Conservation (phyloP, 495 filamentous ascomycete species). For the Penicillium goetzii region DNA sequence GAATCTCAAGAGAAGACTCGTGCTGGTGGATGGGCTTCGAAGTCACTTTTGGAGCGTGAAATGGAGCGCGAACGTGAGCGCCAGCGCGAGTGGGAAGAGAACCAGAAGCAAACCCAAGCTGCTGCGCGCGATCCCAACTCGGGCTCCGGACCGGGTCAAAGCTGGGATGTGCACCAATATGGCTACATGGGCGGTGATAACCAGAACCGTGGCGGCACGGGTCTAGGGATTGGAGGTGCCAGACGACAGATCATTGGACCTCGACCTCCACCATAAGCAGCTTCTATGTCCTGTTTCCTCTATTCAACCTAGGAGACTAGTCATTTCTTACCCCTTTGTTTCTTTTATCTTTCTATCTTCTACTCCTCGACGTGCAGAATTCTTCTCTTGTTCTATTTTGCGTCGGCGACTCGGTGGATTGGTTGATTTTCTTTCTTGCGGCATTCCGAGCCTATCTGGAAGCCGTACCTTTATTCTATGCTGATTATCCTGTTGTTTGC, state of each 20-base stretch:
- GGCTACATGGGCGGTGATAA: constrained; percentile 84
- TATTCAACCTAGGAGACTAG: constrained; percentile 14
- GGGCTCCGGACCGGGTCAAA: constrained; percentile 58
- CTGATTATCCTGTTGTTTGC: not conserved
- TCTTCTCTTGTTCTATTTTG: constrained; percentile 15
- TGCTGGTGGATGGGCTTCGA: constrained; percentile 74
- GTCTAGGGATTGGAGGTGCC: constrained; percentile 68
- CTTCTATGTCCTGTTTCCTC: not conserved
- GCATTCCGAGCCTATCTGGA: not conserved
- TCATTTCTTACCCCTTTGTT: constrained; percentile 3
- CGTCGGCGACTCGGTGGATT: constrained; percentile 25
- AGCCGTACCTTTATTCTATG: not conserved
- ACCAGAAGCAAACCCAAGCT: constrained; percentile 71
- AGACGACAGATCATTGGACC: constrained; percentile 83
- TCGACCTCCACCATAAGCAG: constrained; percentile 60
- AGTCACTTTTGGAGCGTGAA: constrained; percentile 87
- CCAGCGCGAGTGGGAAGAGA: constrained; percentile 93
- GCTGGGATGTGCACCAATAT: constrained; percentile 89
- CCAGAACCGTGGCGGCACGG: constrained; percentile 72
- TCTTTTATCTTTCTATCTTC: constrained; percentile 9
- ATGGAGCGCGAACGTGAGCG: constrained; percentile 95
- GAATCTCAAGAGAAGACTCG: constrained; percentile 69
- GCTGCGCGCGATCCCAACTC: constrained; percentile 52
- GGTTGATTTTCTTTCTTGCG: constrained; percentile 9
- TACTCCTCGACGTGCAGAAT: not conserved